Base-by-base conservation (phyloP, 768 basidiomycete species). In the Auricularia sp. region DNA sequence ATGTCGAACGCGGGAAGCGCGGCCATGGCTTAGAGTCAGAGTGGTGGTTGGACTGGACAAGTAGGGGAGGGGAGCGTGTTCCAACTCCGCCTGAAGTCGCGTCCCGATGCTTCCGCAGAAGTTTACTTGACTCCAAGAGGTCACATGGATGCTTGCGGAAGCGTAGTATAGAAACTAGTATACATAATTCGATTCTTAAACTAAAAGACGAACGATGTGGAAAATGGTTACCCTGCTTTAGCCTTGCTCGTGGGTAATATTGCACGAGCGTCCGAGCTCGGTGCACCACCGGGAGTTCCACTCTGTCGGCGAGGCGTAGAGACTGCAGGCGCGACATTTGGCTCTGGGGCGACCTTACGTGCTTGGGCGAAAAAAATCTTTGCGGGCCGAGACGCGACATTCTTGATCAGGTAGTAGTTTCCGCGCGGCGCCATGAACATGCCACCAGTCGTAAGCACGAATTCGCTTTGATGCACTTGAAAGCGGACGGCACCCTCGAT, bases 331-430 rank as follows among this genome's bases (percentile, higher is more conserved):
- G 59, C 64, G 14, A 65, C 62, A 14, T 64, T 68, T 36, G 75
- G 78, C 2, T 73, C 75, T 33, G 72, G 67, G 0, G 76, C 71
- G 37, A 83, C 69, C 70, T 83, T 80, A 35, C 88, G 82, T 0
- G 91, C 92, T 77, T 98, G 96, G 0, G 93, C 88, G 77, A 98
- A 98, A 78, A 96, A 97, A 7, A 98, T 75, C 70, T 83, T 85
- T 24, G 88, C 92, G 61, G 89, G 86, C 42, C 90, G 85, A 61
- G 88, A 82, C 21, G 81, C 83, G 24, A 97, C 87, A 76, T 98
- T 98, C 71, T 90, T 84, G 70, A 98, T 92, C 65, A 85, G 85
- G 73, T 98, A 98, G 8, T 83, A 84, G 74, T 98, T 98, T 21
- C 94, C 94, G 79, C 94, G 82, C 1, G 95, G 95, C 24, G 97